Evolutionary conservation across 768 basidiomycete species (phyloP), one percentile per base, ranked within the genome.

Genomic region (Pulveroboletus ravenelii): DNA sequence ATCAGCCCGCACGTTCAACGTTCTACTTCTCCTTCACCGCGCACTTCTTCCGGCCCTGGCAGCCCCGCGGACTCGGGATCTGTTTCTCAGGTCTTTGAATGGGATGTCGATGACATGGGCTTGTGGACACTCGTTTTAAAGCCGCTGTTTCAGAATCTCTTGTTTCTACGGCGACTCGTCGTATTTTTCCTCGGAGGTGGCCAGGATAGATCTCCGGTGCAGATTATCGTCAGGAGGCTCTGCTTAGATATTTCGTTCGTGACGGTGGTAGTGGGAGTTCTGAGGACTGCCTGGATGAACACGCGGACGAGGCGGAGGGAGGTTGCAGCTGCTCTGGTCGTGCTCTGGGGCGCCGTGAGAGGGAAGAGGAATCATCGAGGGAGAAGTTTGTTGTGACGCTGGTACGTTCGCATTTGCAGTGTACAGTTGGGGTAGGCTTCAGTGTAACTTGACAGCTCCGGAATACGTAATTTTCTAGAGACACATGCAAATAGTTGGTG

Each of bases 41-140:
- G 71, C 47, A 65, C 65, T 25, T 61, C 67, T 27, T 72, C 70
- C 31, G 70, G 74, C 41, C 70, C 74, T n/a, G 70, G 71, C 31
- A 78, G 76, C 32, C 77, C 77, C 6, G 60, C 72, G 31, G 63
- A 66, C 36, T 60, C 69, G 3, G 63, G 62, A 31, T 38, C 51
- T 9, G 45, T 47, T 30, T 29, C 52, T 48, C 68, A 65, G 30
- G 52, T 32, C 10, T 66, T 68, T 30, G 67, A 74, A 17, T 88
- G 85, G 84, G 85, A 89, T 62, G 61, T 87, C n/a, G 79, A 88
- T 44, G 87, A 91, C 62, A 73, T 91, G 63, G 90, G 90, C 41
- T 78, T 91, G 73, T 93, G 90, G 90, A 80, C 89, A 7, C 58
- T 85, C 40, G 72, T 90, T 14, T 70, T 89, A 6, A 80, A 78